Evolutionary conservation across 345 rosid species (phyloP).

Genomic region (Physaria fendleri): DNA sequence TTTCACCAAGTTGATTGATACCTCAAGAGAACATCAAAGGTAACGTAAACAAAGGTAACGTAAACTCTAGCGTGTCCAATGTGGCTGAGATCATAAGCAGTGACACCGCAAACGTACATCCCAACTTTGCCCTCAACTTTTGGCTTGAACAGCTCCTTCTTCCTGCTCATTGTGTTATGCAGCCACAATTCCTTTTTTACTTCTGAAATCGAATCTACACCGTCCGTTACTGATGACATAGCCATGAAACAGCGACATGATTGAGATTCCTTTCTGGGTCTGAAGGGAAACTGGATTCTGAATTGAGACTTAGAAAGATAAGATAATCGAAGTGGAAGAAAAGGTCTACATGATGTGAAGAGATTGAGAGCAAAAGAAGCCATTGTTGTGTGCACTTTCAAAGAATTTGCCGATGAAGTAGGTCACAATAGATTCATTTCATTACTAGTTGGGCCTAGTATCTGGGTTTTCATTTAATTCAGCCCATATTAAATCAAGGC

Average conservation of each 20-base stretch:
- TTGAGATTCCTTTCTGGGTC: constrained; percentile 24
- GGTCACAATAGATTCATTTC: too few relatives aligned
- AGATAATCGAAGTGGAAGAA: constrained; percentile 34
- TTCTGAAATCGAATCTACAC: not conserved
- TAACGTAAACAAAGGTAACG: too few relatives aligned
- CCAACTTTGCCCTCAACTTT: constrained; percentile 63
- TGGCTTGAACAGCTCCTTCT: constrained; percentile 66
- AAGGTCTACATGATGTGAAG: constrained; percentile 44
- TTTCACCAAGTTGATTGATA: constrained; percentile 18
- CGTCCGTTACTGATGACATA: constrained; percentile 23
- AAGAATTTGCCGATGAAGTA: too few relatives aligned
- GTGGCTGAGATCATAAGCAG: constrained; percentile 78
- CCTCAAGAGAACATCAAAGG: constrained; percentile 88
- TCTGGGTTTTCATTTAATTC: too few relatives aligned
- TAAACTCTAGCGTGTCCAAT: constrained; percentile 86
- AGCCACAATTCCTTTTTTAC: constrained; percentile 57
- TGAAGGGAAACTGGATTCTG: constrained; percentile 16
- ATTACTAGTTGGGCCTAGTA: too few relatives aligned
- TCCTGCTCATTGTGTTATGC: constrained; percentile 76
- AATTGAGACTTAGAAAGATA: constrained; percentile 24
- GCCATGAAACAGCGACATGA: constrained; percentile 38
- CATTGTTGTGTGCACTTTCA: constrained; percentile 47
- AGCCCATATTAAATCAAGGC: too few relatives aligned
- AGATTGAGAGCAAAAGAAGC: constrained; percentile 45
- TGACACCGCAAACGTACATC: constrained; percentile 89